Percentiles rank a stretch among this genome's conserved stretches.
Evolutionary conservation across 345 rosid species (phyloP).

Genomic region (Stellera chamaejasme): DNA sequence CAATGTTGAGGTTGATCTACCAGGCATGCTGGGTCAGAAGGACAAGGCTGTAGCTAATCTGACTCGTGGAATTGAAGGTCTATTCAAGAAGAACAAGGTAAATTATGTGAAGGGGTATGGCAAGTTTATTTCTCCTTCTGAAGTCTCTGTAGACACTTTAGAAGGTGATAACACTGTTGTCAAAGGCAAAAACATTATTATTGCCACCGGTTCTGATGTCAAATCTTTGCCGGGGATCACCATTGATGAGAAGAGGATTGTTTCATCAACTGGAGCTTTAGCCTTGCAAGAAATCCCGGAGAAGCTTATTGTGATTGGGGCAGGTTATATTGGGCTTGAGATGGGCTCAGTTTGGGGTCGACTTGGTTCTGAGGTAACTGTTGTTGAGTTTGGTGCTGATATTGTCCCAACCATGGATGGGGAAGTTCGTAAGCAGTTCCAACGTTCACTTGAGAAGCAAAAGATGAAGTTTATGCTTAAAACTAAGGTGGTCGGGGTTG

Average conservation of each 20-base stretch:
- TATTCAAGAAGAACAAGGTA: slow-evolving; percentile 89
- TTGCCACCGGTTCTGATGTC: slow-evolving; percentile 87
- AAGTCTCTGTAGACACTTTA: slow-evolving; percentile 64
- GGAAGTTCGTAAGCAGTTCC: slow-evolving; percentile 83
- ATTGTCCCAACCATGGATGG: slow-evolving; percentile 89
- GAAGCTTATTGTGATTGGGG: slow-evolving; percentile 82
- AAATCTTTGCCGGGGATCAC: slow-evolving; percentile 78
- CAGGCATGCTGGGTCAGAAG: slow-evolving; percentile 91
- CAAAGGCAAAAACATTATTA: slow-evolving; percentile 70
- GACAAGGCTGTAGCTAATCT: slow-evolving; percentile 71
- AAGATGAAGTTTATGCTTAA: slow-evolving; percentile 92
- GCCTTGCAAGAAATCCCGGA: slow-evolving; percentile 57
- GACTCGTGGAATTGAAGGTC: slow-evolving; percentile 78
- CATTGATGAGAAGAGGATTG: slow-evolving; percentile 77
- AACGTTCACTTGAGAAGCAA: slow-evolving; percentile 75
- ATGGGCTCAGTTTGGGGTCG: slow-evolving; percentile 94
- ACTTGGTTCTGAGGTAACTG: slow-evolving; percentile 84
- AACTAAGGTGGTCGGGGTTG: slow-evolving; percentile 80
- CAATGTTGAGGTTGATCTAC: slow-evolving; percentile 75
- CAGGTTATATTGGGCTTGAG: slow-evolving; percentile 89
- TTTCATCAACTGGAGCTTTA: slow-evolving; percentile 84
- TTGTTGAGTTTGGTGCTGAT: slow-evolving; percentile 75
- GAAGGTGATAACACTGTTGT: slow-evolving; percentile 68
- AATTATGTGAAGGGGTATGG: slow-evolving; percentile 83
- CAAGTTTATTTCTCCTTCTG: slow-evolving; percentile 61